Conservation (phyloP, 352 stramenopile species). For the Blastocystis sp. region DNA sequence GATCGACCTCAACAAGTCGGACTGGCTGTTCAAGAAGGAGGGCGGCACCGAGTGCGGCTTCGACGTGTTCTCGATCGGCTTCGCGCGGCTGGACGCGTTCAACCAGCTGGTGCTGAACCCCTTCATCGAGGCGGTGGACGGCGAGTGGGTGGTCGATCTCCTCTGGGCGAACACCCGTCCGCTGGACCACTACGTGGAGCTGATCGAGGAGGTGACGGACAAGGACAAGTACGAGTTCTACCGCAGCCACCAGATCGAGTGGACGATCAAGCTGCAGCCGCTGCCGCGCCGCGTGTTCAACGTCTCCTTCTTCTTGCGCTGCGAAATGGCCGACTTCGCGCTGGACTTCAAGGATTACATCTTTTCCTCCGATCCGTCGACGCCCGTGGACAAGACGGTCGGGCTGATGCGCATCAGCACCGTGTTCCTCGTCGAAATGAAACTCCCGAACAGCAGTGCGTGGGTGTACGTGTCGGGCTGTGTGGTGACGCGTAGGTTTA, state of each 20-base stretch:
- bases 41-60: conserved; percentile 26
- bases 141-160: conserved; percentile 11
- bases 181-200: conserved; percentile 63
- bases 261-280: conserved; percentile 38
- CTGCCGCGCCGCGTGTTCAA: not conserved
- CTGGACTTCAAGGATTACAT: conserved; percentile 47
- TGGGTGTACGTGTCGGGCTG: conserved; percentile 12
- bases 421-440: conserved; percentile 34
- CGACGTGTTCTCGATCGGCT: conserved; percentile 60
- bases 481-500: conserved; percentile 43
- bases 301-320: conserved; percentile 37
- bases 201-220: conserved; percentile 27
- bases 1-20: conserved; percentile 13
- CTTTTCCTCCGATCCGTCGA: not conserved
- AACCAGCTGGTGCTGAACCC: conserved; percentile 36
- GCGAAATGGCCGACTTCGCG: conserved; percentile 35
- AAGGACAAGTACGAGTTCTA: conserved; percentile 62
- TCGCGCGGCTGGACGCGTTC: not conserved
- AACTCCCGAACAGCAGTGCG: conserved; percentile 26
- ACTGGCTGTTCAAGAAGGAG: conserved; percentile 12
- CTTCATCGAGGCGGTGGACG: conserved; percentile 14
- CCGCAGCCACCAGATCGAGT: conserved; percentile 55
- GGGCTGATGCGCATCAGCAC: conserved; percentile 54
- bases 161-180: conserved; percentile 40
- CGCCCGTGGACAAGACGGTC: not conserved